Percentiles rank a stretch among this genome's conserved stretches.
Evolutionary conservation across 2,329 filamentous ascomycete species (phyloP).

Genomic region (Chrysoporthe deuterocubensis): DNA sequence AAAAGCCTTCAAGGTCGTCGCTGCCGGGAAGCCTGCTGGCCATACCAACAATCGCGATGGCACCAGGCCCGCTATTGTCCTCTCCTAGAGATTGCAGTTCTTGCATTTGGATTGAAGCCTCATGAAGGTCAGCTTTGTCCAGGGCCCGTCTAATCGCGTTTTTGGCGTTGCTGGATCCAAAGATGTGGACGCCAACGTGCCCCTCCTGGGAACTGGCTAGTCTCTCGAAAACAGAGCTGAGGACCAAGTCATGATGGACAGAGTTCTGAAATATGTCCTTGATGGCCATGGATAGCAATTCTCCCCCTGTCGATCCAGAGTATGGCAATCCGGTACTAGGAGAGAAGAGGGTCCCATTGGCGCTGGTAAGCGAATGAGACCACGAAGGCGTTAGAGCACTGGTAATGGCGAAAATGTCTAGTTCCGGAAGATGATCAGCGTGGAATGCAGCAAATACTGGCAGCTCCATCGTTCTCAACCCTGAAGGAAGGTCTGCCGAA

Average conservation of each 20-base stretch:
- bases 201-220: not conserved
- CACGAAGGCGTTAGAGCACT: not conserved
- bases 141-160: not conserved
- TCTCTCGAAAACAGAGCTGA: too few relatives aligned
- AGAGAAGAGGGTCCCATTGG: too few relatives aligned
- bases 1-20: not conserved
- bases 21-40: not conserved
- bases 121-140: not conserved
- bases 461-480: not conserved
- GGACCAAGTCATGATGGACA: too few relatives aligned
- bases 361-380: too few relatives aligned
- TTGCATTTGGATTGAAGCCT: not conserved
- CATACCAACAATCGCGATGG: constrained; percentile 15
- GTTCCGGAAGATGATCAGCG: not conserved
- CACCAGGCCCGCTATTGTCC: not conserved
- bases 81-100: not conserved
- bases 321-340: too few relatives aligned
- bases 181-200: not conserved
- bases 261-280: too few relatives aligned
- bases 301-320: too few relatives aligned
- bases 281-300: too few relatives aligned
- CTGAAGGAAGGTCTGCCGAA: too few relatives aligned
- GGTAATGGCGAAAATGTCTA: not conserved
- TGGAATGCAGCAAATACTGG: not conserved
- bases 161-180: not conserved